These are phyloP conservation scores for Aegilops umbellulata DNA, from an alignment of 176 grass and related monocot species.

Conservation along the genomic window DNA sequence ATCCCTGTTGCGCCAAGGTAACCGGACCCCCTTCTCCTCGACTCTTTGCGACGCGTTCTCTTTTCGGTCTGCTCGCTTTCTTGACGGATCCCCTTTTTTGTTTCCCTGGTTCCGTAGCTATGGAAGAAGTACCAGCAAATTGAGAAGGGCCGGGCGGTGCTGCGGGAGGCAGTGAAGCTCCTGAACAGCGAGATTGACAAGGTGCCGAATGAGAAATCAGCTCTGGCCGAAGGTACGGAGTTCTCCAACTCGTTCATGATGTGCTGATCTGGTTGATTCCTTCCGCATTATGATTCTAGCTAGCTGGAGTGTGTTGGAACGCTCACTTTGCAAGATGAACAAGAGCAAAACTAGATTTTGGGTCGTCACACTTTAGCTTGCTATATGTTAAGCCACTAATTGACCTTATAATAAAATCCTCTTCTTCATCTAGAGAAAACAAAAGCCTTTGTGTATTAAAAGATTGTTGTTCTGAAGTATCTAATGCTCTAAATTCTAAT, in stretches of 20 bases:
- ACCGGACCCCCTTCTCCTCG: not conserved
- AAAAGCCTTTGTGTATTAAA: not conserved
- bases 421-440: not conserved
- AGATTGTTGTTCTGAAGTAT: constrained; percentile 25
- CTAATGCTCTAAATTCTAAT: constrained; percentile 45
- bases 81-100: not conserved
- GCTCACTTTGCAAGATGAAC: not conserved
- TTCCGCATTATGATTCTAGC: constrained; percentile 5
- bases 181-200: constrained; percentile 43
- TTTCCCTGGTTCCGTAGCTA: constrained; percentile 39
- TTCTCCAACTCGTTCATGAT: not conserved
- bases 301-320: not conserved
- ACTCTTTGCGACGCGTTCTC: not conserved
- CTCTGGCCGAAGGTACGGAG: constrained; percentile 52
- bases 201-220: constrained; percentile 39
- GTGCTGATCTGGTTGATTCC: constrained; percentile 4
- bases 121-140: constrained; percentile 61
- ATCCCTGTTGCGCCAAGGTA: constrained; percentile 76
- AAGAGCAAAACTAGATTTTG: not conserved
- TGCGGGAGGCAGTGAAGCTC: constrained; percentile 60
- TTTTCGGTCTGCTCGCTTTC: not conserved
- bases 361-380: not conserved
- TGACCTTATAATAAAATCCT: not conserved
- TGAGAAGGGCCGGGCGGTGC: constrained; percentile 46
- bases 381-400: not conserved